Evolutionary conservation across 768 basidiomycete genomes (phyloP).

Genomic region (Lactarius pseudohatsudake): DNA sequence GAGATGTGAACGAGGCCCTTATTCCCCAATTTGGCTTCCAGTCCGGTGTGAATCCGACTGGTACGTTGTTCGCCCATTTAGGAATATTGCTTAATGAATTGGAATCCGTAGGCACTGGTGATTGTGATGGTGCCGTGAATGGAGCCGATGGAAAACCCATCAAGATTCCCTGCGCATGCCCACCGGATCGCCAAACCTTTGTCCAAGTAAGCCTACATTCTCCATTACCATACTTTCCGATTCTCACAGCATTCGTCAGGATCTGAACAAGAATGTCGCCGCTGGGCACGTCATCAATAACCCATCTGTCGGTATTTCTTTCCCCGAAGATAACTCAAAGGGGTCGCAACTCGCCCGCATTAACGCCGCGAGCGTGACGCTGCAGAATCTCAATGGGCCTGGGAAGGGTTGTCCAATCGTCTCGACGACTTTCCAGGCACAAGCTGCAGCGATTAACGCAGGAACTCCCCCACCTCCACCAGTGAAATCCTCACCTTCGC

Average conservation of each 20-base stretch:
- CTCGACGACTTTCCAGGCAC: conserved; percentile 57
- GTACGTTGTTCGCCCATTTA: conserved; percentile 35
- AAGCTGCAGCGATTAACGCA: conserved; percentile 28
- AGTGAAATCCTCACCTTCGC: not conserved
- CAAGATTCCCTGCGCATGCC: conserved; percentile 65
- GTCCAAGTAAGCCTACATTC: conserved; percentile 41
- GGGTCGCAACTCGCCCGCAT: conserved; percentile 46
- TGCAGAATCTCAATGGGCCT: conserved; percentile 70
- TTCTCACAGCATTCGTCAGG: conserved; percentile 30
- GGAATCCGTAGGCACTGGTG: conserved; percentile 51
- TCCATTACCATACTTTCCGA: not conserved
- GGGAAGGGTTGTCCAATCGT: conserved; percentile 66
- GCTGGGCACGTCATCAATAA: conserved; percentile 23
- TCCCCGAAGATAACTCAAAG: conserved; percentile 45
- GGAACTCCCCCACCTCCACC: not conserved
- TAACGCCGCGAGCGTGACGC: conserved; percentile 57
- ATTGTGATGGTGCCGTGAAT: conserved; percentile 63
- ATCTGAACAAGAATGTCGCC: conserved; percentile 22
- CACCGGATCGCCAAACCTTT: conserved; percentile 54
- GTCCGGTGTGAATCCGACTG: conserved; percentile 60
- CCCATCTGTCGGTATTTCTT: conserved; percentile 35
- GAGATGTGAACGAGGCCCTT: conserved; percentile 20
- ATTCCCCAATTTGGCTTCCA: conserved; percentile 56
- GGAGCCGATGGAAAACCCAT: conserved; percentile 56
- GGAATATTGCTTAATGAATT: not conserved